Evolutionary conservation across 2,329 filamentous ascomycete species (phyloP).

Genomic region (Drechslerella stenobrocha): DNA sequence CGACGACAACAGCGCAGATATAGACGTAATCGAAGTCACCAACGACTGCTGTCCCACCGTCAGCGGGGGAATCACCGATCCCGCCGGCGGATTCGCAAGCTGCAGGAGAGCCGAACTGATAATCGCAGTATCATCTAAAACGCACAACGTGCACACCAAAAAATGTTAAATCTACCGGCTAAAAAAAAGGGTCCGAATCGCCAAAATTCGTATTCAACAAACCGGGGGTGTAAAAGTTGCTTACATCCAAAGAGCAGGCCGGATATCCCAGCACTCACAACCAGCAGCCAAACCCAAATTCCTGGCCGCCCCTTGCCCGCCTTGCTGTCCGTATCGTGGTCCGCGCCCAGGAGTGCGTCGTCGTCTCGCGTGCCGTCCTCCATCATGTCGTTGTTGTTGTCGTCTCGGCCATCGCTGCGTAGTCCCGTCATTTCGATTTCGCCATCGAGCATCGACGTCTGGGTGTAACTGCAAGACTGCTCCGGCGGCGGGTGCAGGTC

Average conservation of each 20-base stretch:
- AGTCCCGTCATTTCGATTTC: conserved; percentile 26
- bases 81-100: conserved; percentile 64
- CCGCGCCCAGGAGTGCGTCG: conserved; percentile 42
- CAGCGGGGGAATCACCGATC: conserved; percentile 58
- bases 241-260: conserved; percentile 70
- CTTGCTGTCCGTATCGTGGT: conserved; percentile 38
- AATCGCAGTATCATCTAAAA: conserved; percentile 71
- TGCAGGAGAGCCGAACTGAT: conserved; percentile 71
- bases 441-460: conserved; percentile 34
- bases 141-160: too few relatives aligned
- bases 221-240: conserved; percentile 53
- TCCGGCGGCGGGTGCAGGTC: too few relatives aligned
- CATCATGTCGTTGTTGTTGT: conserved; percentile 1
- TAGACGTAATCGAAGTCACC: conserved; percentile 70
- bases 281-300: conserved; percentile 62
- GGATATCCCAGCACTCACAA: conserved; percentile 68
- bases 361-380: conserved; percentile 33
- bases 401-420: conserved; percentile 18
- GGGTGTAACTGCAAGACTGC: too few relatives aligned
- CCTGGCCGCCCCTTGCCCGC: conserved; percentile 35
- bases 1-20: conserved; percentile 67
- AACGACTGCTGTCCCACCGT: conserved; percentile 70
- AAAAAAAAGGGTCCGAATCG: too few relatives aligned
- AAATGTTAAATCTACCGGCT: too few relatives aligned
- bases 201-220: too few relatives aligned